phyloP scores from a whole-genome alignment of 768 basidiomycete genomes.

The Goffeauzyma gilvescens region DNA sequence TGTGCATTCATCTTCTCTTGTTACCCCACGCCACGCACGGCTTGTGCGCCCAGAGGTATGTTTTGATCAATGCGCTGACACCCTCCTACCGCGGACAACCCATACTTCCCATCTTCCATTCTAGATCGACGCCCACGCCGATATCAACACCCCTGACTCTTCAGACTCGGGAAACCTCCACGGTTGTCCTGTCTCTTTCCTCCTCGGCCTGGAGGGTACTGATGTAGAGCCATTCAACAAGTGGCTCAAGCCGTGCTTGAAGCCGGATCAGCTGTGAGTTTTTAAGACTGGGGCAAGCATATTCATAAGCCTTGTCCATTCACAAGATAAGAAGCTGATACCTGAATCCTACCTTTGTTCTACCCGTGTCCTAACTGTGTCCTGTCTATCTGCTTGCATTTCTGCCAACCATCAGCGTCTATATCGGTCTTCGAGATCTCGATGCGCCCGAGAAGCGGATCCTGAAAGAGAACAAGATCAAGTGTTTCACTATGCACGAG shows the following conservation, averaged over 20 bases:
- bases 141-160: constrained; percentile 76
- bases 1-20: neutral
- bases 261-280: constrained; percentile 43
- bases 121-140: constrained; percentile 76
- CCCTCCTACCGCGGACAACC: neutral
- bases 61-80: too few species aligned
- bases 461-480: constrained; percentile 58
- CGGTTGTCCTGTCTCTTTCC: constrained; percentile 94
- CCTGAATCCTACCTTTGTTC: neutral
- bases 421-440: constrained; percentile 87
- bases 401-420: constrained; percentile 45
- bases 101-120: neutral
- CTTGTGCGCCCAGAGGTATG: too few species aligned
- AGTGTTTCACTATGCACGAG: constrained; percentile 81
- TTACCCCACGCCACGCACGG: neutral
- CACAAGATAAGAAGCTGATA: neutral
- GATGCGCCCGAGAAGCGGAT: constrained; percentile 76
- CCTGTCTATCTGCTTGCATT: neutral
- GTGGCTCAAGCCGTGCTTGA: constrained; percentile 50
- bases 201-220: constrained; percentile 42
- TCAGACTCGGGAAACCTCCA: constrained; percentile 81
- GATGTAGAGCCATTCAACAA: constrained; percentile 32
- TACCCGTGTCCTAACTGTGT: neutral
- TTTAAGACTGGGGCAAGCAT: too few species aligned
- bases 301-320: too few species aligned